Evolutionary conservation across 1,139 yeast species (phyloP), one percentile per base, ranked within the genome.

Genomic region (Kurtzmaniella quercitrusa): DNA sequence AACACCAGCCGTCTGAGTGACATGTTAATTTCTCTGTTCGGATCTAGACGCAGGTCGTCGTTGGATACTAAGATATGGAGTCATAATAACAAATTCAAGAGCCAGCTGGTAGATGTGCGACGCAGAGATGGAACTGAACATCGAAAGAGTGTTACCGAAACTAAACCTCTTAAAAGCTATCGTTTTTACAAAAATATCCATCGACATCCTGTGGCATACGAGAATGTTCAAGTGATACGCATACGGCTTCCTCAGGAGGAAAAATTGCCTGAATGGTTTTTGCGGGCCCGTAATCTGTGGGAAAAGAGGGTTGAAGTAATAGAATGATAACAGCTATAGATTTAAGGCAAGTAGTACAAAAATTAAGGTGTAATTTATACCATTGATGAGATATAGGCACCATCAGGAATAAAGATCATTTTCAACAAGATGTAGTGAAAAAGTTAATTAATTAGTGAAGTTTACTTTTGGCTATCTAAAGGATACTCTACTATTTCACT

Each of bases 251-350:
- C 95, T 0, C 66, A 74, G 2, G 87, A 81, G 44, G 63, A 68
- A 22, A 69, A 74, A 40, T 66, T 88, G 28, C 95, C 95, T 0
- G 68, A 61, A 2, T 88, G 96, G 96, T 85, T 85, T 52, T 66
- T 68, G 16, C 63, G 68, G 38, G 84, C 83, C 42, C 60, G 89
- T 45, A 76, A 79, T 48, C 58, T 68, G 47, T 86, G 94, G 94
- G 84, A 82, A 50, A 63, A 52, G 12, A 49, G 42, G 35, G 34
- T 30, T 16, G 34, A 30, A 14, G 34, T 7, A 9, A 9, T 30
- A 5, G 16, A 30, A 18, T 51, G n/a, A n/a, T n/a, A n/a, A n/a
- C n/a, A n/a, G n/a, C n/a, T n/a, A n/a, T n/a, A n/a, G n/a, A n/a
- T n/a, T n/a, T n/a, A n/a, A n/a, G n/a, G n/a, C n/a, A n/a, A n/a